Base-by-base conservation (phyloP, 306 rosid genomes). In the Arachis hypogaea region DNA sequence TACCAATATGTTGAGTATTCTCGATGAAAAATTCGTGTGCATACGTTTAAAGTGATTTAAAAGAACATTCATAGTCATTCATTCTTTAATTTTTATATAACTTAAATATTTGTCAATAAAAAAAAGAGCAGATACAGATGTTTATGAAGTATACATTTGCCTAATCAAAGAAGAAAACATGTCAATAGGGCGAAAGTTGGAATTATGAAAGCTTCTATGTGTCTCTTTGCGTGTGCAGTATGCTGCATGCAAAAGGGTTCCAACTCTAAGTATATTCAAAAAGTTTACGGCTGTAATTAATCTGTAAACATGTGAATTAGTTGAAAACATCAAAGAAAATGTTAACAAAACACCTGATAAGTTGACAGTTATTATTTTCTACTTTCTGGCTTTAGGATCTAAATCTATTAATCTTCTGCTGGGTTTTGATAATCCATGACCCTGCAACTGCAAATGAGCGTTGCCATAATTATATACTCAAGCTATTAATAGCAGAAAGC, bases 101-200 rank as follows among this genome's bases (percentile, higher is more conserved):
- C 28, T 22, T 22, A 22, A 22, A 22, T 22, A 22, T 22, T 22
- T 22, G 28, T 22, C 28, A 22, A 22, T 22, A 22, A 22, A 22
- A 22, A 22, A 22, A 22, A 22, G 28, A 22, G 28, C 28, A 22
- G 28, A 22, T 1, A 22, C 28, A 22, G 28, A 22, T 22, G 28
- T 22, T 22, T 22, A 22, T 22, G 28, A 22, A 22, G 28, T 22
- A 22, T 51, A 70, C 58, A 82, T 64, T 55, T 50, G 72, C 33
- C 54, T 36, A n/a, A 16, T 52, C 33, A 66, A 62, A 46, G 68
- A 18, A 28, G 64, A 11, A 2, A 66, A 71, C 57, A 65, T 42
- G 44, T 78, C 51, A 30, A 43, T 36, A 33, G 70, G 46, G 68
- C 51, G 22, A 22, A 82, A 59, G 50, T 68, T 71, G 28, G 38